Base-by-base conservation (phyloP, 2,329 filamentous ascomycete genomes). In the Rhytidhysteron rufulum region DNA sequence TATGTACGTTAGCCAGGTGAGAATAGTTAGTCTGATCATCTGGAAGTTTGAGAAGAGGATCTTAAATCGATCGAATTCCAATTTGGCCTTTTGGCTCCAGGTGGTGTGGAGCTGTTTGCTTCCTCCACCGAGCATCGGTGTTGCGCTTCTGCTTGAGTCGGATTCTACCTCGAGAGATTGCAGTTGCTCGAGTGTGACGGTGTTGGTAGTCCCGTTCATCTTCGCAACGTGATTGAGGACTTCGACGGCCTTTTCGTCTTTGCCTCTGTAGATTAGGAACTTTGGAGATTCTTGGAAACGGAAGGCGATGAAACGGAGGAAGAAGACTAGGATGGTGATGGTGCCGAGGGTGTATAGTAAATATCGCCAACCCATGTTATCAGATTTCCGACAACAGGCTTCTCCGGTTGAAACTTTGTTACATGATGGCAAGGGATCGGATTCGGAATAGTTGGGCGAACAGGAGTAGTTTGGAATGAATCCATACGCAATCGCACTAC, bases 241-340 rank as follows among this genome's bases (percentile, higher is more conserved):
- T 20, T 56, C 53, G 32, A 80, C 69, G 0, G 79, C 70, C 42
- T 74, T 65, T 2, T 62, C 70, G 36, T 82, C 78, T 18, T 69
- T 58, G 8, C 77, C 77, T 10, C 69, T 63, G 31, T 71, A 73
- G 6, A 82, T 62, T 5, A 79, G 66, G 48, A 77, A 82, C 50
- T 82, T 82, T 1, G 79, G 79, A 2, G 77, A 80, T 49, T 82
- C 78, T 44, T 70, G 71, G 34, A 82, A 73, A 4, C 66, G 63
- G 49, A 82, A 73, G 27, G 81, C 53, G 1, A 74, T 70, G 27
- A 80, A 67, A 16, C 79, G 74, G 1, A 75, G 51, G 32, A 80
- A 54, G 31, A 78, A 80, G 10, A 72, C 57, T 10, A 60, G 40
- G 1, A 71, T 46, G 0, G 68, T 71, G 30, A 63, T 57, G 1